Percentiles rank a stretch among this genome's conserved stretches.
Conservation (phyloP, 768 basidiomycete species). For the Candolleomyces efflorescens region DNA sequence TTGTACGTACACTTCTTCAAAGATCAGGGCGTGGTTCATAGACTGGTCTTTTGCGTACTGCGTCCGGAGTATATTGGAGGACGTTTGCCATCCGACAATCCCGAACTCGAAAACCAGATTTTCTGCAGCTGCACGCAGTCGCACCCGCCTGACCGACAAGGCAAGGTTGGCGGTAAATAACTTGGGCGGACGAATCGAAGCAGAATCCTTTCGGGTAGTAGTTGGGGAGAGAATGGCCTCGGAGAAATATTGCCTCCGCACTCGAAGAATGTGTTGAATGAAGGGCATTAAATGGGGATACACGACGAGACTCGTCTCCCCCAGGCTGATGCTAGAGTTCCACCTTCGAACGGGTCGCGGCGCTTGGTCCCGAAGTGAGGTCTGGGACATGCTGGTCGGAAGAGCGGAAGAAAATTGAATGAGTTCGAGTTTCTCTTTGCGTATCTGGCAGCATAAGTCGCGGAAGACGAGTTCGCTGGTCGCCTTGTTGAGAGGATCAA, state of each 20-base stretch:
- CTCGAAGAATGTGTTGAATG: constrained; percentile 49
- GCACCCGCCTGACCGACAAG: constrained; percentile 40
- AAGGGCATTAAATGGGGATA: constrained; percentile 61
- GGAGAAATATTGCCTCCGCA: constrained; percentile 34
- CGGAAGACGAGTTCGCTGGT: constrained; percentile 33
- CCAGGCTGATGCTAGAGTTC: constrained; percentile 33
- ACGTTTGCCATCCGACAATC: constrained; percentile 34
- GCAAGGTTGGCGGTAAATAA: constrained; percentile 22
- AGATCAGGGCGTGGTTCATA: constrained; percentile 42
- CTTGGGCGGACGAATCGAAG: constrained; percentile 11
- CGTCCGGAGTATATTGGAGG: constrained; percentile 28
- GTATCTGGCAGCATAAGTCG: constrained; percentile 24
- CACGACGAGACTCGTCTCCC: constrained; percentile 38
- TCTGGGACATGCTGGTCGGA: constrained; percentile 38
- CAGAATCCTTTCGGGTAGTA: not conserved
- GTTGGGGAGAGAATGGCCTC: not conserved
- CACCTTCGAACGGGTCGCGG: constrained; percentile 25
- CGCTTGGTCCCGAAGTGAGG: constrained; percentile 36
- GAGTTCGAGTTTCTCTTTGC: constrained; percentile 19
- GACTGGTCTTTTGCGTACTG: constrained; percentile 33
- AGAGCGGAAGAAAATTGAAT: constrained; percentile 21
- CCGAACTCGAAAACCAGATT: constrained; percentile 65
- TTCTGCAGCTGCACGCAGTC: constrained; percentile 64
- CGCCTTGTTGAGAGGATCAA: constrained; percentile 27
- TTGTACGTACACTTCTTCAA: constrained; percentile 51